Base-by-base conservation (phyloP, 495 filamentous ascomycete genomes). In the Filosporella fistucella region DNA sequence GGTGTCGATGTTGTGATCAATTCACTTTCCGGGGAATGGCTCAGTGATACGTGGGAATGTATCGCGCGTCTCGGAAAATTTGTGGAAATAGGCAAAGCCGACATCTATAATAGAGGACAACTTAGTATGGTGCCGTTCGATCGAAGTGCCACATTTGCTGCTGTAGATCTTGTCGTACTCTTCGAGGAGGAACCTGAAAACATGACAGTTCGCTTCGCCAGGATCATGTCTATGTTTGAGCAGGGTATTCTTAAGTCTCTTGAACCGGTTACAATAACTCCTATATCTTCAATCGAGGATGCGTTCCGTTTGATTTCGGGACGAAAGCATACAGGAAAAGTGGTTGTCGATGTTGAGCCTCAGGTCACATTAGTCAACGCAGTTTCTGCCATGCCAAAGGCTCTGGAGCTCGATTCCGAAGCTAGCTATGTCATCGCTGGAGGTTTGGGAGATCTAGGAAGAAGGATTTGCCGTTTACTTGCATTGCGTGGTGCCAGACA, bases 1-100 rank as follows among this genome's bases (percentile, higher is more conserved):
- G 80, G 81, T 0, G 76, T 81, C 9, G 74, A 82, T 33, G 61
- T 74, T 4, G 64, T 81, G 8, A 56, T 81, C 13, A 79, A 78
- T 55, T 73, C 0, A 65, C 70, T 13, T 60, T 69, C 69, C 0
- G 67, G 70, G 0, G 32, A n/a, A n/a, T n/a, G 42, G 23, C 23
- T 56, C 3, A 12, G n/a, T 5, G 47, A 22, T 14, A 51, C 46
- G n/a, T 55, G 52, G 48, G 37, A 17, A n/a, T 51, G 47, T 25
- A 18, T 55, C 45, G 52, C 52, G n/a, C 20, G 26, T 8, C 51
- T 44, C 37, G 52, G 52, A 12, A 38, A 23, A 5, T 35, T 55
- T 24, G 45, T 40, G 17, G 36, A 52, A 3, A 24, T 44, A 5
- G n/a, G 39, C 50, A 12, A 48, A 44, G 4, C 38, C 24, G 28